Evolutionary conservation across 139 green algal genomes (phyloP).

Genomic region (Pleodorina starrii): DNA sequence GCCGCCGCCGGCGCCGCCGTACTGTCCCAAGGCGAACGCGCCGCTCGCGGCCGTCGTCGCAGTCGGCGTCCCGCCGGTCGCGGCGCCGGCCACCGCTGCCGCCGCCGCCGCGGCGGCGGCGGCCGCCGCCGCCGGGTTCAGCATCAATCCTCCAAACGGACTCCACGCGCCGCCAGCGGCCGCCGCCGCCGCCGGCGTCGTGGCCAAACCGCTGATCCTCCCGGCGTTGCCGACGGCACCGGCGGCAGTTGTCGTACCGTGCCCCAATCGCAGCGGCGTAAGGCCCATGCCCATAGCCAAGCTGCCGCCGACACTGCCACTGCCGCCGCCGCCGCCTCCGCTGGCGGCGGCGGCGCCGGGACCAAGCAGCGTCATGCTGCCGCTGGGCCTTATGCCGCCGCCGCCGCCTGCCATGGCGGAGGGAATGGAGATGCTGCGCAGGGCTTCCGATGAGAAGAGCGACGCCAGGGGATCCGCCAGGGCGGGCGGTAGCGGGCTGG

Average conservation of each 20-base stretch:
- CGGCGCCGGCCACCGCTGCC: background rate
- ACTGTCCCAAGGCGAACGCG: conserved; percentile 22
- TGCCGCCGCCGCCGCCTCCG: background rate
- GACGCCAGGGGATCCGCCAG: background rate
- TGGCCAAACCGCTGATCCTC: background rate
- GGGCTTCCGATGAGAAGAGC: background rate
- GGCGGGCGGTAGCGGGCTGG: conserved; percentile 19
- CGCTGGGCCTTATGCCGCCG: background rate
- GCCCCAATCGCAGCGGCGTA: background rate
- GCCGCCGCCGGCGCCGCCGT: background rate
- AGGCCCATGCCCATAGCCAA: conserved; percentile 11
- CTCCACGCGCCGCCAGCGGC: background rate
- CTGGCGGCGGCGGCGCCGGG: background rate
- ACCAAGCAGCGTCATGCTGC: background rate
- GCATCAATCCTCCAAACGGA: background rate
- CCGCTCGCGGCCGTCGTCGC: background rate
- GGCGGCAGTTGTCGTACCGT: too few species aligned
- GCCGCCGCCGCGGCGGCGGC: conserved; percentile 2
- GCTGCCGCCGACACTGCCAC: background rate
- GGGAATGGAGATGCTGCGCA: background rate
- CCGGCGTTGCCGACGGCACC: too few species aligned
- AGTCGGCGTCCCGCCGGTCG: background rate
- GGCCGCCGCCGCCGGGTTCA: background rate
- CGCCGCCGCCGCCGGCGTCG: background rate
- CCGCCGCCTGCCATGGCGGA: background rate